Evolutionary conservation across 139 green algal species (phyloP), one percentile per base, ranked within the genome.

Genomic region (Asterochloris erici): DNA sequence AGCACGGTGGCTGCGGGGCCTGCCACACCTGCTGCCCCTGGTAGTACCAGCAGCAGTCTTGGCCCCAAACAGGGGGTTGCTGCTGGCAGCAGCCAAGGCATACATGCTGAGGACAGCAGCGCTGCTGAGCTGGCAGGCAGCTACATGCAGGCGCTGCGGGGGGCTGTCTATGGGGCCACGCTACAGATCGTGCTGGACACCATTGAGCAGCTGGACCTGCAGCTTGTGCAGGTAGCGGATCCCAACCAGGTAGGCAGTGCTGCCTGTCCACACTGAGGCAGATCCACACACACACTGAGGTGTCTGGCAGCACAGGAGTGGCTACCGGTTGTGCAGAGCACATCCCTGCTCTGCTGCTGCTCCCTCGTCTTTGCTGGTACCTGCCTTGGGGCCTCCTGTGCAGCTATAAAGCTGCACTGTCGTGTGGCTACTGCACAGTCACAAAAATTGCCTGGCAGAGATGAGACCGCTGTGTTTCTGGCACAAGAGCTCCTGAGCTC

Each of bases 111-210:
- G 63, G 74, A 24, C 11, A 54, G 47, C 12, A 19, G 27, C 61
- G 0, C 29, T 71, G 54, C 26, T 60, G 12, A 75, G 26, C 63
- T 10, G 21, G 16, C n/a, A 14, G 21, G 19, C 66, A 15, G 28
- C 73, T 11, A 14, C 29, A 38, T 79, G 61, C 75, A 14, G 17
- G 76, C 76, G 23, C 24, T n/a, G 60, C 76, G 60, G 76, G 66
- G 54, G 54, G 63, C 68, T 14, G 38, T 79, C 54, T 85, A 85
- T 71, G 82, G 82, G 63, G 66, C 68, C 13, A 54, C 82, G 38
- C 10, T 85, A n/a, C 27, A 62, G 10, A 68, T 68, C 27, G 27
- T 85, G 0, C 21, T 82, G n/a, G 68, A 81, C 54, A 76, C 66
- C 10, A 23, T 85, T 10, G 9, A 54, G 19, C 78, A 73, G 15